Evolutionary conservation across 495 filamentous ascomycete species (phyloP).

Genomic region (Delitschia confertaspora): DNA sequence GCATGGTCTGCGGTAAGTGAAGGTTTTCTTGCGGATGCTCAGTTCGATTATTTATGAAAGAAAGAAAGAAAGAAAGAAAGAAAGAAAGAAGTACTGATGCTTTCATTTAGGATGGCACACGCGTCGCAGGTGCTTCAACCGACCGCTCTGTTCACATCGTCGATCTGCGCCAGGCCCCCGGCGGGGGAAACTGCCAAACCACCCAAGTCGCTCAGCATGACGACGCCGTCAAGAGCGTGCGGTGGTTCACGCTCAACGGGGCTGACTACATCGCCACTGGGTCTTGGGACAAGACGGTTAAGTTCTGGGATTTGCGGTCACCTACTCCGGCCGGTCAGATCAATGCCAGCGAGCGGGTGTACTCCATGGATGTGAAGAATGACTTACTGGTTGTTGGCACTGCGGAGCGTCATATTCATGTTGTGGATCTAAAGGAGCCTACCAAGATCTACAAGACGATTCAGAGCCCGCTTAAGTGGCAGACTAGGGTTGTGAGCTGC

Average conservation of each 20-base stretch:
- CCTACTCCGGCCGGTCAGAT: conserved; percentile 54
- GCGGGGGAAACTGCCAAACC: conserved; percentile 17
- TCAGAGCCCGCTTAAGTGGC: conserved; percentile 77
- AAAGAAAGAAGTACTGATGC: conserved; percentile 24
- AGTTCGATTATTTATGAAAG: too few relatives aligned
- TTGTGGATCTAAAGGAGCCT: conserved; percentile 73
- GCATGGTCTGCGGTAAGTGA: conserved; percentile 72
- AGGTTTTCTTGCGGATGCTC: background rate
- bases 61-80: too few relatives aligned
- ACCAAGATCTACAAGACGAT: conserved; percentile 72
- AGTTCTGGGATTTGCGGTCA: conserved; percentile 85
- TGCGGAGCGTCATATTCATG: conserved; percentile 80
- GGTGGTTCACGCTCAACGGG: conserved; percentile 58
- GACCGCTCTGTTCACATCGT: conserved; percentile 76
- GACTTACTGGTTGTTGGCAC: conserved; percentile 73
- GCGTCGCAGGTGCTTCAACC: conserved; percentile 73
- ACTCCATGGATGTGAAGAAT: conserved; percentile 75
- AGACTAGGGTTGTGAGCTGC: conserved; percentile 77
- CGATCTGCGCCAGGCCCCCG: conserved; percentile 50
- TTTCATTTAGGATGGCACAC: conserved; percentile 50
- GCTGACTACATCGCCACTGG: conserved; percentile 70
- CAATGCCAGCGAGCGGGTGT: conserved; percentile 69
- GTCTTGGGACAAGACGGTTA: conserved; percentile 92
- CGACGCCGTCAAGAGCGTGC: conserved; percentile 65
- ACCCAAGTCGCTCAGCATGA: conserved; percentile 62